These are phyloP conservation scores for Roridomyces roridus DNA, from an alignment of 768 basidiomycete species.

Conservation along the genomic window DNA sequence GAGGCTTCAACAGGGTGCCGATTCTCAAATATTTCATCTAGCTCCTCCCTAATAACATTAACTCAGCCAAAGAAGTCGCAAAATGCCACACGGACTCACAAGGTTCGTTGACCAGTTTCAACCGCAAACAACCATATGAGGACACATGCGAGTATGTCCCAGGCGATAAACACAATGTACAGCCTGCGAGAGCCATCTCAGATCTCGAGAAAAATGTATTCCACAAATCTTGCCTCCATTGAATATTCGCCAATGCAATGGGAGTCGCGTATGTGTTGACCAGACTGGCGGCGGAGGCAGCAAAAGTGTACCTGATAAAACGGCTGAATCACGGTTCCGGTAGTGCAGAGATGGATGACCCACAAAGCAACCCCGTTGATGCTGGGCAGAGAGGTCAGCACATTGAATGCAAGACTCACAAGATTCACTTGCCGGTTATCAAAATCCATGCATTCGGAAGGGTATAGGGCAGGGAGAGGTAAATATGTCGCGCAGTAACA, in stretches of 20 bases:
- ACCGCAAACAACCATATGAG: constrained; percentile 30
- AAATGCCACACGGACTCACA: constrained; percentile 19
- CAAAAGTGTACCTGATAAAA: constrained; percentile 42
- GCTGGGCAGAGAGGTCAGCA: constrained; percentile 27
- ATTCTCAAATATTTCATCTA: constrained; percentile 28
- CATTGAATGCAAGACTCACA: too few species aligned
- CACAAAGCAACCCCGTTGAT: constrained; percentile 69
- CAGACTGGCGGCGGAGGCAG: constrained; percentile 50
- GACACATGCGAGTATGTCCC: constrained; percentile 28
- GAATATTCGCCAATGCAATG: constrained; percentile 45
- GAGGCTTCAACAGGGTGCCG: constrained; percentile 7
- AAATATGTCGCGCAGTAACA: constrained; percentile 63
- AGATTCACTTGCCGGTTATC: constrained; percentile 48
- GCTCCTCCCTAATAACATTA: constrained; percentile 26
- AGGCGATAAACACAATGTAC: constrained; percentile 29
- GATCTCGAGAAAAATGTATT: neutral
- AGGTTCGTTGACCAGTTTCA: constrained; percentile 29
- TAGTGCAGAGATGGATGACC: constrained; percentile 31
- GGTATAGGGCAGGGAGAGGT: constrained; percentile 63
- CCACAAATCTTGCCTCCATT: constrained; percentile 29
- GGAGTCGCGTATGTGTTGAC: constrained; percentile 60
- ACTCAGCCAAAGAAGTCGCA: neutral
- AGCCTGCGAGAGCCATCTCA: constrained; percentile 22
- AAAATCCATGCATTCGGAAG: constrained; percentile 60
- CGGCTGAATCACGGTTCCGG: neutral